These are phyloP conservation scores for Leucocoprinus gongylophorus DNA, from an alignment of 1,284 basidiomycete genomes.

Conservation along the genomic window DNA sequence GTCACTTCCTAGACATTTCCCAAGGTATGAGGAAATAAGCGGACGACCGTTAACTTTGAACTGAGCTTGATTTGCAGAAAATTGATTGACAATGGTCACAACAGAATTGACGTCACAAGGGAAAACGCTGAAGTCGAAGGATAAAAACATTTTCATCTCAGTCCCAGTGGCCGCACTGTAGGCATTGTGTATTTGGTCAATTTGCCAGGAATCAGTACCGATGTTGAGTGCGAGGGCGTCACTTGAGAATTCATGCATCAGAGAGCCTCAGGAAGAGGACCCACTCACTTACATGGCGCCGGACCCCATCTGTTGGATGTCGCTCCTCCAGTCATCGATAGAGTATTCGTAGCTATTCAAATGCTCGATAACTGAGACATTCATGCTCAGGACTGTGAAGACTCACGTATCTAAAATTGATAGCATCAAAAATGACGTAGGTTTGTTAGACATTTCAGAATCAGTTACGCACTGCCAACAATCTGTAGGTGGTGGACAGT, in stretches of 20 bases:
- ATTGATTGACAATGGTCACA: slow-evolving; percentile 28
- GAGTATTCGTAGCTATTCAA: slow-evolving; percentile 31
- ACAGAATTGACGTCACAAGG: slow-evolving; percentile 28
- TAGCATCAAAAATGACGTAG: slow-evolving; percentile 2
- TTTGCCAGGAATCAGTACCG: slow-evolving; percentile 34
- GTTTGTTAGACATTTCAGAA: background rate
- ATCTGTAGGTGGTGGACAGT: slow-evolving; percentile 26
- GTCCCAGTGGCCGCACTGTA: slow-evolving; percentile 32
- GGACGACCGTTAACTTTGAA: slow-evolving; percentile 34
- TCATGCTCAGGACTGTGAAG: slow-evolving; percentile 8
- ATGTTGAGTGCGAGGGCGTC: slow-evolving; percentile 42
- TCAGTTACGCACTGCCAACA: slow-evolving; percentile 34
- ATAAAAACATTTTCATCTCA: slow-evolving; percentile 35
- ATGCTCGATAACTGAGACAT: background rate
- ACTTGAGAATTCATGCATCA: slow-evolving; percentile 17
- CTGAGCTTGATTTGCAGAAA: slow-evolving; percentile 30
- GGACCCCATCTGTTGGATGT: slow-evolving; percentile 32
- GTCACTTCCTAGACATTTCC: slow-evolving; percentile 32
- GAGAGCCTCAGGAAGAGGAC: background rate
- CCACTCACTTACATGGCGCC: slow-evolving; percentile 31
- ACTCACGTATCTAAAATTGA: slow-evolving; percentile 33
- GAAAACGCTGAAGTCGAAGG: slow-evolving; percentile 38
- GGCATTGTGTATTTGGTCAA: slow-evolving; percentile 30
- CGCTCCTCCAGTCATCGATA: slow-evolving; percentile 31
- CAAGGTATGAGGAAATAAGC: slow-evolving; percentile 37